A percentile compares a stretch with the other conserved stretches of the same genome.
phyloP scores from a whole-genome alignment of 2,329 filamentous ascomycete genomes.

The Diplodia seriata region DNA sequence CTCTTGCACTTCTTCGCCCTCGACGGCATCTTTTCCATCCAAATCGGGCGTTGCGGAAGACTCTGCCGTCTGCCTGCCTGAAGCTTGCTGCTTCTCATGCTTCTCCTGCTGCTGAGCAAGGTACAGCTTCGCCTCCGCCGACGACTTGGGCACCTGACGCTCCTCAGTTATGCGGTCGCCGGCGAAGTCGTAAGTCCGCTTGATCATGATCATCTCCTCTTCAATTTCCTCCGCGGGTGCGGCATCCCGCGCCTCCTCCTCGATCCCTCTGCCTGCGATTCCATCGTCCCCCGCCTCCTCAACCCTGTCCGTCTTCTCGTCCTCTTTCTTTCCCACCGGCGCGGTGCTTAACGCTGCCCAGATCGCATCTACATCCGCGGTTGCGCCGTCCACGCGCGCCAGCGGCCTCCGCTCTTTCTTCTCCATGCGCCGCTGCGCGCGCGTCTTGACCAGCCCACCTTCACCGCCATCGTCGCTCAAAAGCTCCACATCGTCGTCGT shows the following conservation, averaged over 20 bases:
- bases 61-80: conserved; percentile 47
- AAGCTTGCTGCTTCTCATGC: conserved; percentile 32
- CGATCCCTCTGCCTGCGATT: conserved; percentile 33
- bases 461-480: conserved; percentile 50
- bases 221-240: conserved; percentile 36
- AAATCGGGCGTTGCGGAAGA: conserved; percentile 38
- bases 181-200: conserved; percentile 76
- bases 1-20: background rate
- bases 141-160: conserved; percentile 67
- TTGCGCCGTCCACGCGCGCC: conserved; percentile 65
- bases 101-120: conserved; percentile 48
- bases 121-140: conserved; percentile 63
- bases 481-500: conserved; percentile 35
- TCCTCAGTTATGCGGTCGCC: conserved; percentile 75
- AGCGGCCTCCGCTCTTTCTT: conserved; percentile 65
- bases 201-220: conserved; percentile 65
- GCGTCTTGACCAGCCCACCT: conserved; percentile 73
- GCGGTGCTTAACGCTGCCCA: conserved; percentile 71
- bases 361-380: conserved; percentile 73
- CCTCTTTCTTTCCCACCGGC: conserved; percentile 39
- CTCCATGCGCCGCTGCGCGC: conserved; percentile 72
- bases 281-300: conserved; percentile 30
- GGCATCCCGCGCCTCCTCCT: conserved; percentile 21
- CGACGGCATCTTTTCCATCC: background rate
- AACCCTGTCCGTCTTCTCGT: conserved; percentile 5